phyloP scores from a whole-genome alignment of 495 filamentous ascomycete species.

The Aspergillus mulundensis region DNA sequence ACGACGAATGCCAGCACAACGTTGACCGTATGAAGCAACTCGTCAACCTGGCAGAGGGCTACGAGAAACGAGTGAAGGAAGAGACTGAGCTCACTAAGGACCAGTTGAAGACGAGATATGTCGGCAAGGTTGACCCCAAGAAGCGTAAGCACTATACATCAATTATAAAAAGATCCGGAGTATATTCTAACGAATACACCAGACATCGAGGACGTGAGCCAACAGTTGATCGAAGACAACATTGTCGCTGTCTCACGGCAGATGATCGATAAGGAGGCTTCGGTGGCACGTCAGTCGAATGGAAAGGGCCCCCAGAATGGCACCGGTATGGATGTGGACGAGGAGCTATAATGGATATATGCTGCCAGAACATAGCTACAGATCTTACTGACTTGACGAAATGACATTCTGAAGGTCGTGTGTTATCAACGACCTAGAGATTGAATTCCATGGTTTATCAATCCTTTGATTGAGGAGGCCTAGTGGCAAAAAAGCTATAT shows the following conservation, averaged over 20 bases:
- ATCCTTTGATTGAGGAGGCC: neutral
- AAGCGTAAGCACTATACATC: slow-evolving; percentile 63
- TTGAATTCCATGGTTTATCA: neutral
- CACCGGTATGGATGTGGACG: slow-evolving; percentile 55
- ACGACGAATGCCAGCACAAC: slow-evolving; percentile 74
- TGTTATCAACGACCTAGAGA: neutral
- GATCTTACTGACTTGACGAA: neutral
- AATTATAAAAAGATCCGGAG: neutral
- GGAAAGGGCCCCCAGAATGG: slow-evolving; percentile 54
- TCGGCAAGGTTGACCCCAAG: slow-evolving; percentile 98
- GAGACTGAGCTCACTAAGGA: slow-evolving; percentile 96
- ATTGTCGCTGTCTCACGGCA: slow-evolving; percentile 93
- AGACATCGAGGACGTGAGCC: slow-evolving; percentile 92
- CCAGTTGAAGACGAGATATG: slow-evolving; percentile 96
- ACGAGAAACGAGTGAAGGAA: slow-evolving; percentile 98
- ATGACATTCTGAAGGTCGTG: neutral
- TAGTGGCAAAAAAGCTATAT: neutral
- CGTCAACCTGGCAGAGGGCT: slow-evolving; percentile 86
- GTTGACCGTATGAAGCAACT: slow-evolving; percentile 81
- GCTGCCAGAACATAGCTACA: neutral
- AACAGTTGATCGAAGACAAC: slow-evolving; percentile 96
- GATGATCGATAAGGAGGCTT: slow-evolving; percentile 99
- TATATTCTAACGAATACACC: slow-evolving; percentile 22
- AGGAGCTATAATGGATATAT: slow-evolving; percentile 46
- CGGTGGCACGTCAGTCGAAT: slow-evolving; percentile 49